Percentiles rank a stretch among this genome's conserved stretches.
phyloP scores from a whole-genome alignment of 257 asterid species.

The Asclepias syriaca region DNA sequence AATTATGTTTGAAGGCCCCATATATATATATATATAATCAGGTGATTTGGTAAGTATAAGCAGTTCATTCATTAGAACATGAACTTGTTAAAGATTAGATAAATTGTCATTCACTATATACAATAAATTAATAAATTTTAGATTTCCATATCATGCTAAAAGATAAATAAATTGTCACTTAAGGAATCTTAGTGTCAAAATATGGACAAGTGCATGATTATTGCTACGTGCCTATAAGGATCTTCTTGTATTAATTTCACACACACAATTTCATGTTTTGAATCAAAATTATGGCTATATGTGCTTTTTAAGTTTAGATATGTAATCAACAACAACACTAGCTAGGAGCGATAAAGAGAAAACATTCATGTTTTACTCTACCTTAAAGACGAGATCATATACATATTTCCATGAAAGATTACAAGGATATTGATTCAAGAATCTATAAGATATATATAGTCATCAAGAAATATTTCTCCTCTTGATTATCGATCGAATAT shows the following conservation, averaged over 20 bases:
- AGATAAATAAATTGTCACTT: no score
- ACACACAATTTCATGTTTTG: background rate
- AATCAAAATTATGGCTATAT: background rate
- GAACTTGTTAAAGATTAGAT: no score
- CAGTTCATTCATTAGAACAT: no score
- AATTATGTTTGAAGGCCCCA: conserved; percentile 6
- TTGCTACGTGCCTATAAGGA: background rate
- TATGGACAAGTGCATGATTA: background rate
- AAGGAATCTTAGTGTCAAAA: no score
- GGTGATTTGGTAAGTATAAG: no score
- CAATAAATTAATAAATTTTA: no score
- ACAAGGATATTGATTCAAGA: background rate
- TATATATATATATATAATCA: background rate
- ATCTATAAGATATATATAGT: background rate
- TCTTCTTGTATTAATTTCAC: background rate
- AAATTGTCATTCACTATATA: no score
- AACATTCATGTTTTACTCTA: background rate
- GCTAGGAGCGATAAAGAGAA: background rate
- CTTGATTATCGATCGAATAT: background rate
- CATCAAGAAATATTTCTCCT: background rate
- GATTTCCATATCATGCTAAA: no score
- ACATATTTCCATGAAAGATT: background rate
- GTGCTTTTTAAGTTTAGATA: background rate
- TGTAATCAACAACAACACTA: background rate
- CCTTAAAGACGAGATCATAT: background rate